phyloP scores from a whole-genome alignment of 1,139 yeast genomes.

The Saccharomyces uvarum region DNA sequence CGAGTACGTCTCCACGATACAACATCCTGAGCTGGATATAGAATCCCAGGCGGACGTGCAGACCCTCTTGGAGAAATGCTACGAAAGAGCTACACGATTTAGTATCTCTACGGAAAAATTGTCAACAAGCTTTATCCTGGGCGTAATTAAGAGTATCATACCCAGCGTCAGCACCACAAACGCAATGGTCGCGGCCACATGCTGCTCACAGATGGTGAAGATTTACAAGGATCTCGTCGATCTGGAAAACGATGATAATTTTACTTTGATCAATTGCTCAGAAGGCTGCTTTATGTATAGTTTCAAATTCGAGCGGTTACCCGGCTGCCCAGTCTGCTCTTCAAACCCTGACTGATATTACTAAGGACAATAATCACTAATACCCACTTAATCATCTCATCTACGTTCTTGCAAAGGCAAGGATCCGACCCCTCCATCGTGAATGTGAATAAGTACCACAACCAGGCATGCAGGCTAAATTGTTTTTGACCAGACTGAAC shows the following conservation, averaged over 20 bases:
- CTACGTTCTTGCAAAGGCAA: not conserved
- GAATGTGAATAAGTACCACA: not conserved
- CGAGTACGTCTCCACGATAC: conserved; percentile 78
- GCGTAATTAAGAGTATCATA: conserved; percentile 84
- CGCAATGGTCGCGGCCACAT: conserved; percentile 84
- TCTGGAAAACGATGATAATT: conserved; percentile 46
- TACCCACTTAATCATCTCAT: conserved; percentile 7
- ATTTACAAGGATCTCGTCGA: conserved; percentile 39
- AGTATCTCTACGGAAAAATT: conserved; percentile 56
- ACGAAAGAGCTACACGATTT: conserved; percentile 53
- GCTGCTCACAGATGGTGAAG: conserved; percentile 84
- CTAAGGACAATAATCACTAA: conserved; percentile 34
- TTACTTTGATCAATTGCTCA: conserved; percentile 82
- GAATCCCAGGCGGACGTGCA: conserved; percentile 64
- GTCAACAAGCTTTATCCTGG: conserved; percentile 63
- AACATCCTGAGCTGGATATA: conserved; percentile 70
- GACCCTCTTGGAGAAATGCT: conserved; percentile 54
- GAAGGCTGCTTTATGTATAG: conserved; percentile 70
- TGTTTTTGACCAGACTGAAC: not conserved
- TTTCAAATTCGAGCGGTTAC: conserved; percentile 52
- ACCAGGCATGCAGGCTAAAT: not conserved
- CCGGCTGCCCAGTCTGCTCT: conserved; percentile 63
- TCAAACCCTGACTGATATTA: not conserved
- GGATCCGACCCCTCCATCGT: not conserved
- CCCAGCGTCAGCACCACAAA: conserved; percentile 95